Evolutionary conservation across 176 grass and related monocot species (phyloP).

Genomic region (Poa pratensis): DNA sequence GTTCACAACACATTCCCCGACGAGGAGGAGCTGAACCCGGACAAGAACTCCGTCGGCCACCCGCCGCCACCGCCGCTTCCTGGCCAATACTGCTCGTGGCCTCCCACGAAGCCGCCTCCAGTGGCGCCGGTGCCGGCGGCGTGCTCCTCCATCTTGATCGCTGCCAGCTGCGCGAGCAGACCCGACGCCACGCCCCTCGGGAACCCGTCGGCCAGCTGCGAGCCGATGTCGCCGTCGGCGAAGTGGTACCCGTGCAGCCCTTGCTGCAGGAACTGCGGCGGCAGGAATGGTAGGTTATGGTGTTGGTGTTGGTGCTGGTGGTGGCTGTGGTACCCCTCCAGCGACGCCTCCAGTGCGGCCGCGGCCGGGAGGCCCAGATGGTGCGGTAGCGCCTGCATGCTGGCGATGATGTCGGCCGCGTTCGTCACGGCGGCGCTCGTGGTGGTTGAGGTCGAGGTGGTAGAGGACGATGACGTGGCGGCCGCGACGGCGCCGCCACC

Average conservation of each 20-base stretch:
- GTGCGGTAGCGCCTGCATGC: slow-evolving; percentile 50
- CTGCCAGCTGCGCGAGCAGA: slow-evolving; percentile 82
- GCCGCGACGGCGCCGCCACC: slow-evolving; percentile 7
- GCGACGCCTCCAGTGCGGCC: slow-evolving; percentile 63
- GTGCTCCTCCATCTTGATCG: slow-evolving; percentile 96
- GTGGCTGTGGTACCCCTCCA: slow-evolving; percentile 64
- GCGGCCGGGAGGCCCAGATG: slow-evolving; percentile 66
- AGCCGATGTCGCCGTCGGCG: slow-evolving; percentile 48
- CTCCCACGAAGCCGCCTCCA: slow-evolving; percentile 34
- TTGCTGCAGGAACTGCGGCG: slow-evolving; percentile 49
- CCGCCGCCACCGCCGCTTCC: slow-evolving; percentile 39
- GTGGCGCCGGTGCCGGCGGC: neutral
- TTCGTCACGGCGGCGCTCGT: slow-evolving; percentile 45
- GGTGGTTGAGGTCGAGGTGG: slow-evolving; percentile 63
- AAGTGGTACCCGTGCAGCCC: slow-evolving; percentile 57
- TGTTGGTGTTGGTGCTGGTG: slow-evolving; percentile 33
- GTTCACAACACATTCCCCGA: slow-evolving; percentile 85
- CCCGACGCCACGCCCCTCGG: slow-evolving; percentile 66
- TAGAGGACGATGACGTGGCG: slow-evolving; percentile 71
- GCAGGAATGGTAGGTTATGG: slow-evolving; percentile 43
- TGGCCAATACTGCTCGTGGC: slow-evolving; percentile 76
- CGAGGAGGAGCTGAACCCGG: slow-evolving; percentile 80
- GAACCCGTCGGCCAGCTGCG: slow-evolving; percentile 46
- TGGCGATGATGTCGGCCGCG: slow-evolving; percentile 47
- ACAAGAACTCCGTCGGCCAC: slow-evolving; percentile 76